Evolutionary conservation across 2,329 filamentous ascomycete genomes (phyloP).

Genomic region (Aspergillus bombycis): DNA sequence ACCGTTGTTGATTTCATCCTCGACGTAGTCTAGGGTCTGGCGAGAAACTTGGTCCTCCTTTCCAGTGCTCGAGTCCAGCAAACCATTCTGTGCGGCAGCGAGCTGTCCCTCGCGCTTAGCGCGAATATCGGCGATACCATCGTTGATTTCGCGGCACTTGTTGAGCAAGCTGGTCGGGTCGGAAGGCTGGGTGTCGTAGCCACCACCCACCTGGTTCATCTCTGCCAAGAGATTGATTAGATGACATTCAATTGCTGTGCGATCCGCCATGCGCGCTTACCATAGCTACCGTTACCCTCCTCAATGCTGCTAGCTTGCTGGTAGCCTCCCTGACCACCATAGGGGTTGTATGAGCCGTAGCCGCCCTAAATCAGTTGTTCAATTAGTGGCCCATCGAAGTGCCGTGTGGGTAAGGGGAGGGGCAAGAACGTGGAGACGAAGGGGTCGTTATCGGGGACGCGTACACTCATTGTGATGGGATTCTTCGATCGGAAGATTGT

Average conservation of each 20-base stretch:
- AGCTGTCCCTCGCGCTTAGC: conserved; percentile 52
- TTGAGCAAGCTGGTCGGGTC: conserved; percentile 81
- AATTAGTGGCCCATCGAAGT: conserved; percentile 25
- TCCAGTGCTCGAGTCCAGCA: conserved; percentile 75
- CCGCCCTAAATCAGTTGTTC: conserved; percentile 30
- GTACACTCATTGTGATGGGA: conserved; percentile 23
- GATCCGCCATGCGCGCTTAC: conserved; percentile 22
- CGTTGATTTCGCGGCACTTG: conserved; percentile 79
- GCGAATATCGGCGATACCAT: conserved; percentile 75
- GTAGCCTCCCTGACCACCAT: conserved; percentile 34
- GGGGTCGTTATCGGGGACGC: conserved; percentile 3
- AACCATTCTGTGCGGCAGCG: conserved; percentile 68
- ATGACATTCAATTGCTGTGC: neutral
- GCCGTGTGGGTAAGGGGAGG: conserved; percentile 7
- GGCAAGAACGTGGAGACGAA: neutral
- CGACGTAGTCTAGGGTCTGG: conserved; percentile 72
- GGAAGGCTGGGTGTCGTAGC: conserved; percentile 29
- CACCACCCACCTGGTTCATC: conserved; percentile 43
- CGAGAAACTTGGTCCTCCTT: conserved; percentile 66
- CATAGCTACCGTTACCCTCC: conserved; percentile 42
- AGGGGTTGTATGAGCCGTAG: conserved; percentile 57
- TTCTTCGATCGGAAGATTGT: neutral
- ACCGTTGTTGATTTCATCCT: conserved; percentile 77
- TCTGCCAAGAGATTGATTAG: conserved; percentile 35
- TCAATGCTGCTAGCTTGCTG: conserved; percentile 34